A percentile compares a stretch with the other conserved stretches of the same genome.
These are phyloP conservation scores for Aquilaria yunnanensis DNA, from an alignment of 345 rosid genomes.

Conservation along the genomic window DNA sequence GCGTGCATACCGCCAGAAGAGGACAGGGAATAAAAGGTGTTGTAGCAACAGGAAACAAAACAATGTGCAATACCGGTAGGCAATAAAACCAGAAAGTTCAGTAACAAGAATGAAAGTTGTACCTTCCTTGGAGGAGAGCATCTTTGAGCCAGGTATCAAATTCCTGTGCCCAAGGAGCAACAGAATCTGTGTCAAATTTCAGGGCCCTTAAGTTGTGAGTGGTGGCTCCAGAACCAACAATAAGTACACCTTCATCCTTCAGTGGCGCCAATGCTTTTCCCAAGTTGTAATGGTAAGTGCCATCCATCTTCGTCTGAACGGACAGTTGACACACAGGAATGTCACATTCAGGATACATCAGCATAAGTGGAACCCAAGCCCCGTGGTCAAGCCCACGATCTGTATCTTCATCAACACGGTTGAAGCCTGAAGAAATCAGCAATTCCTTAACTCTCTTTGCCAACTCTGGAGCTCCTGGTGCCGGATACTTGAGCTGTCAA, in stretches of 20 bases:
- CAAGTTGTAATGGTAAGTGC: conserved; percentile 66
- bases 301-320: conserved; percentile 49
- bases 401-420: conserved; percentile 52
- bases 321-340: conserved; percentile 89
- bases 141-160: conserved; percentile 88
- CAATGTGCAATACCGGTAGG: too few species aligned
- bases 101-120: not conserved
- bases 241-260: conserved; percentile 79
- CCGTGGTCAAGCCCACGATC: conserved; percentile 91
- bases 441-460: conserved; percentile 75
- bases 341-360: conserved; percentile 91
- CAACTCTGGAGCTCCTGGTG: conserved; percentile 85
- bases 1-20: too few species aligned
- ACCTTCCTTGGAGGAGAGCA: conserved; percentile 86
- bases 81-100: too few species aligned
- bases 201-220: conserved; percentile 67
- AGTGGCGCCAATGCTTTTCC: conserved; percentile 87
- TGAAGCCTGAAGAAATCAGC: conserved; percentile 44
- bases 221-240: conserved; percentile 81
- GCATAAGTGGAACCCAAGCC: conserved; percentile 90
- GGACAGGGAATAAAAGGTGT: too few species aligned
- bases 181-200: conserved; percentile 2
- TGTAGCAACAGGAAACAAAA: too few species aligned
- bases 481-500: conserved; percentile 67
- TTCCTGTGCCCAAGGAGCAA: conserved; percentile 62